Base-by-base conservation (phyloP, 768 basidiomycete genomes). In the Fistulinella prunicolor region DNA sequence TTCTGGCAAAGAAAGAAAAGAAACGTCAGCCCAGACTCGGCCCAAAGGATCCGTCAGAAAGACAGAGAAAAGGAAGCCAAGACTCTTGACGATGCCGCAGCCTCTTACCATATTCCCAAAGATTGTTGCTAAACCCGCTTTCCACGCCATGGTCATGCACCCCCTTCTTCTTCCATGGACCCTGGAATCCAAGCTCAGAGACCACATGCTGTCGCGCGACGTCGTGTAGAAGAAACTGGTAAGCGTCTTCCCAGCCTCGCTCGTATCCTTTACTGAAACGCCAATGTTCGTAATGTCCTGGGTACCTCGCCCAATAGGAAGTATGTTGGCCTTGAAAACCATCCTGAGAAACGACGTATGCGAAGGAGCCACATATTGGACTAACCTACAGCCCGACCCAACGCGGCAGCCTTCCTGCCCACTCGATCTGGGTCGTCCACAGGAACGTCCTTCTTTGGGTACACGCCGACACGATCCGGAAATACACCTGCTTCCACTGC, bases 191-290 rank as follows among this genome's bases (percentile, higher is more conserved):
- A 3, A 89, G 61, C 62, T 86, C 81, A 22, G 73, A 74, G 9
- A 76, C 68, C 13, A 65, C 56, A 29, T 50, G 56, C 28, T 43
- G 48, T 19, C 39, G 51, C 14, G 58, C 45, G 24, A 51, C 45
- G 28, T 42, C 45, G 48, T 66, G 51, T 30, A 56, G 14, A 40
- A 86, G 71, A 68, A 89, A 89, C 28, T 59, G 44, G 57, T 80
- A 79, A 0, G 79, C 79, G 49, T 85, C 86, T 21, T 82, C 79
- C 89, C 89, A 92, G 1, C 89, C 89, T 43, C 73, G 68, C 2
- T 70, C 29, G 55, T 82, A 90, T 2, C 87, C 89, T 2, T 79
- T 73, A 21, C 67, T 73, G 57, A 90, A 90, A 5, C 85, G 75
- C 66, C 76, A 77, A 50, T 88, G 85, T 46, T 86, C 75, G 52